Evolutionary conservation across 176 grass and related monocot species (phyloP), one percentile per base, ranked within the genome.

Genomic region (Chloris gayana): DNA sequence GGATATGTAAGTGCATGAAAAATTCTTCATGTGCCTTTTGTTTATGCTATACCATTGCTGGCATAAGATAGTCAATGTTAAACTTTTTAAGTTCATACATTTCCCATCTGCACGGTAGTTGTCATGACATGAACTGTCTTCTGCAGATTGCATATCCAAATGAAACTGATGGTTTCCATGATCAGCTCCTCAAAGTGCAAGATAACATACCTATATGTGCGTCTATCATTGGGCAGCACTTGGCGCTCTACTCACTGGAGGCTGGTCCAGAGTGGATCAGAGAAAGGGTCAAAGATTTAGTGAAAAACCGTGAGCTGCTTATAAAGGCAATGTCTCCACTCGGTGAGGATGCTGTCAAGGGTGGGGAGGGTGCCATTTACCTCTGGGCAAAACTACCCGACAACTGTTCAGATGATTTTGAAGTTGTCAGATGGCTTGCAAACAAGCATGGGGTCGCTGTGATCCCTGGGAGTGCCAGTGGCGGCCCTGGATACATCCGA

Each of bases 141-240:
- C 72, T 89, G 80, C 85, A 99, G 96, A 99, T 99, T 51, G 96
- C 96, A 62, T 91, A 95, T 81, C 90, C 96, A 77, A 88, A 59
- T 61, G 92, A 86, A 69, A 89, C 25, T n/a, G 86, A 86, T 8
- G 88, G 92, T 82, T 85, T 99, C 73, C 90, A 78, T 6, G 93
- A 89, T n/a, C 87, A 88, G 76, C 93, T 99, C 64, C 90, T 99
- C 74, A 99, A 99, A 82, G 88, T 95, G 60, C 96, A 99, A 82
- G 96, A 99, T 64, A 95, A 93, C 82, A 99, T 99, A 70, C 96
- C 96, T 24, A 99, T 99, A 19, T 99, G 96, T 46, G 96, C 96
- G 33, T 91, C 96, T 4, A 91, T 99, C 59, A 89, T 99, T 2
- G 87, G 92, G 69, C 96, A 99, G 80, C 89, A 27, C 64, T 82